Evolutionary conservation across 805 yeast species (phyloP).

Genomic region (Kregervanrija fluxuum): DNA sequence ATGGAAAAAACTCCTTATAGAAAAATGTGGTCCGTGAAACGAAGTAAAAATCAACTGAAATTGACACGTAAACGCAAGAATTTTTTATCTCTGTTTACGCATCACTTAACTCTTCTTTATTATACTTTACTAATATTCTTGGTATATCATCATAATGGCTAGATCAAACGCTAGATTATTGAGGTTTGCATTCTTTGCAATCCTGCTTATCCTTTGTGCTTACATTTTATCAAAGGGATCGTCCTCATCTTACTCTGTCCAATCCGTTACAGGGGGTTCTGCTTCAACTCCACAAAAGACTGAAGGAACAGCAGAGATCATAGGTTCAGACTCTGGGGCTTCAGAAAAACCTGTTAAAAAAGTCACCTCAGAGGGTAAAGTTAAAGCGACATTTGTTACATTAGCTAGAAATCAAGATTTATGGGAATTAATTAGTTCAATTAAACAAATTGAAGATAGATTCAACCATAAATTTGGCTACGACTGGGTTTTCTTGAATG

Average conservation of each 20-base stretch:
- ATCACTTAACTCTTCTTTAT: too few relatives aligned
- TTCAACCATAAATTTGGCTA: constrained; percentile 76
- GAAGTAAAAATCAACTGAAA: too few relatives aligned
- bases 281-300: background rate
- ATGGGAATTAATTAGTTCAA: constrained; percentile 52
- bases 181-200: constrained; percentile 41
- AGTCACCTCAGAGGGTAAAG: constrained; percentile 28
- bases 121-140: too few relatives aligned
- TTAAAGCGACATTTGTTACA: constrained; percentile 74
- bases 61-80: too few relatives aligned
- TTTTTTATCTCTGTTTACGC: too few relatives aligned
- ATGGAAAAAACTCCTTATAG: too few relatives aligned
- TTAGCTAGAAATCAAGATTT: constrained; percentile 74
- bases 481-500: constrained; percentile 95
- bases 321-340: constrained; percentile 4
- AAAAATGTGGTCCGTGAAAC: too few relatives aligned
- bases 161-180: constrained; percentile 42
- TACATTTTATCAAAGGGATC: constrained; percentile 43
- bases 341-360: constrained; percentile 6
- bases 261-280: background rate
- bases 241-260: constrained; percentile 23
- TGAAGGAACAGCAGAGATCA: background rate
- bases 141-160: constrained; percentile 24
- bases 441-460: constrained; percentile 78
- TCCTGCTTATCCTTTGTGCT: constrained; percentile 39